phyloP scores from a whole-genome alignment of 768 basidiomycete genomes.

The Porpolomopsis calyptriformis region DNA sequence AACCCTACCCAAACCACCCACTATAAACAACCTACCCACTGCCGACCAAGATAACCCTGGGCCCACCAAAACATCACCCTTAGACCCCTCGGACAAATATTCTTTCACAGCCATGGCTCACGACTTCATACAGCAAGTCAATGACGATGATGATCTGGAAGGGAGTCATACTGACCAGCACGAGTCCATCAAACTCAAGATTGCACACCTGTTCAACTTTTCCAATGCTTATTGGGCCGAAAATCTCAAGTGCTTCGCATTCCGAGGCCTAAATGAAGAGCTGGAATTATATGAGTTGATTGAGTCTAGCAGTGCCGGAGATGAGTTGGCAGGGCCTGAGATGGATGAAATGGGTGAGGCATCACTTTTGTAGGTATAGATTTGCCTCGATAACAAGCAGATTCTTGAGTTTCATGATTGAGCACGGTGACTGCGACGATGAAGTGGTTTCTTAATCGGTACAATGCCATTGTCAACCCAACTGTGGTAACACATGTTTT shows the following conservation, averaged over 20 bases:
- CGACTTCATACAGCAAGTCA: background rate
- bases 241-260: slow-evolving; percentile 1
- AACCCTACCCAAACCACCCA: background rate
- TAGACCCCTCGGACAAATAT: too few species aligned
- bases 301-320: slow-evolving; percentile 7
- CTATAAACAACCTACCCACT: background rate
- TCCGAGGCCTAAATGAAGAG: slow-evolving; percentile 15
- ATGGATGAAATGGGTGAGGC: background rate
- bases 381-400: too few species aligned
- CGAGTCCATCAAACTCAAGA: background rate
- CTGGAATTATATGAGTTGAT: slow-evolving; percentile 11
- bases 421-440: too few species aligned
- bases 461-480: too few species aligned
- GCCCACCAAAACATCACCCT: too few species aligned
- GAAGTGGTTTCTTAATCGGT: too few species aligned
- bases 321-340: background rate
- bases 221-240: slow-evolving; percentile 2
- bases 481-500: too few species aligned
- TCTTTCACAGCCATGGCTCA: background rate
- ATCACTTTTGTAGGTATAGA: background rate
- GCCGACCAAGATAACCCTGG: too few species aligned
- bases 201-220: slow-evolving; percentile 11
- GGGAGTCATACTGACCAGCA: background rate
- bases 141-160: background rate
- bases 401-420: too few species aligned